phyloP scores from a whole-genome alignment of 2,329 filamentous ascomycete genomes.

The Talaromyces piceae region DNA sequence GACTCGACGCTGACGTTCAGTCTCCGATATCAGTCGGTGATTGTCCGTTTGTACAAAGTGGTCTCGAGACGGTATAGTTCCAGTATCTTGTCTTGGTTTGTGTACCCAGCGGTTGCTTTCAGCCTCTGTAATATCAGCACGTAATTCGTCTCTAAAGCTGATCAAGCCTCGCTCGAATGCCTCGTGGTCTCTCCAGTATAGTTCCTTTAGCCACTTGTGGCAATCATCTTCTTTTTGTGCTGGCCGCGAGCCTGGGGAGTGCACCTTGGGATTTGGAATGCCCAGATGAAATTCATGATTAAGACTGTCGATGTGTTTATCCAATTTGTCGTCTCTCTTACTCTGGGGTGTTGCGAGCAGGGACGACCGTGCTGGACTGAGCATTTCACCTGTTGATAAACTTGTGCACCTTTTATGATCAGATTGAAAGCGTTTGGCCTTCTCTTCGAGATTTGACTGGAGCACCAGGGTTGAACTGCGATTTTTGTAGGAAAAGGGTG shows the following conservation, averaged over 20 bases:
- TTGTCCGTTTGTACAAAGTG: slow-evolving; percentile 15
- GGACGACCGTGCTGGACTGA: neutral
- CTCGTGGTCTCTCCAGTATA: slow-evolving; percentile 5
- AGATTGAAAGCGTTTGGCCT: neutral
- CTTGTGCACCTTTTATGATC: neutral
- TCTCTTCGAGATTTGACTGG: neutral
- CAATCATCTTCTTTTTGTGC: slow-evolving; percentile 9
- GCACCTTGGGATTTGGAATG: slow-evolving; percentile 8
- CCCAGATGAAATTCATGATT: slow-evolving; percentile 8
- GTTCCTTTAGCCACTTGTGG: slow-evolving; percentile 1
- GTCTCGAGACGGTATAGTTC: slow-evolving; percentile 18
- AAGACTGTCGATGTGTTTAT: slow-evolving; percentile 6
- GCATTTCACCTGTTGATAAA: neutral
- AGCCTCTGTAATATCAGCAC: neutral
- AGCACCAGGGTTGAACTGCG: neutral
- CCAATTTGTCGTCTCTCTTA: slow-evolving; percentile 5
- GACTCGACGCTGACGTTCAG: slow-evolving; percentile 21
- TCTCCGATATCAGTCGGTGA: slow-evolving; percentile 11
- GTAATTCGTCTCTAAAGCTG: slow-evolving; percentile 5
- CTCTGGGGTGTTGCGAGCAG: slow-evolving; percentile 4
- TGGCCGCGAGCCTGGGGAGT: slow-evolving; percentile 7
- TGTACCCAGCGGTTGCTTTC: slow-evolving; percentile 14
- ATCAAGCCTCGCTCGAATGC: slow-evolving; percentile 5
- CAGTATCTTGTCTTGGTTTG: slow-evolving; percentile 21
- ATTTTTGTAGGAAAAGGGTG: neutral